Conservation (phyloP, 1,284 basidiomycete genomes). For the Puccinia hordei region DNA sequence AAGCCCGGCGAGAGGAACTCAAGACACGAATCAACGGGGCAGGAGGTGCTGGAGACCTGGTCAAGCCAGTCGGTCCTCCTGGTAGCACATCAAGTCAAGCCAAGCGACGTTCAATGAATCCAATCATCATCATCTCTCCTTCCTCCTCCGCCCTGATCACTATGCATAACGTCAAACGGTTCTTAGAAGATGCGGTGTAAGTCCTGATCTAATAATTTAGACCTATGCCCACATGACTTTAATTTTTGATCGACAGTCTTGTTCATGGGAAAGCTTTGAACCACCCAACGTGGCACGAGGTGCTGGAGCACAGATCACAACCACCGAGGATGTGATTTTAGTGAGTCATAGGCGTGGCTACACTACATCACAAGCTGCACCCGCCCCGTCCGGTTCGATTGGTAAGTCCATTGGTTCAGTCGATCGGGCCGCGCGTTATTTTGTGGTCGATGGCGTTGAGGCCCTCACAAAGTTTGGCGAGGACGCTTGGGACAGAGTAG, state of each 20-base stretch:
- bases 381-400: slow-evolving; percentile 60
- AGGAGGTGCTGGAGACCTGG: slow-evolving; percentile 48
- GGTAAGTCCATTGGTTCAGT: slow-evolving; percentile 63
- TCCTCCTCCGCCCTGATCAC: slow-evolving; percentile 92
- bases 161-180: slow-evolving; percentile 94
- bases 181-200: slow-evolving; percentile 83
- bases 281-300: slow-evolving; percentile 71
- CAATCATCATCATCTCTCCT: slow-evolving; percentile 95
- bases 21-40: slow-evolving; percentile 62
- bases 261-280: slow-evolving; percentile 67
- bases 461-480: slow-evolving; percentile 85
- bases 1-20: slow-evolving; percentile 69
- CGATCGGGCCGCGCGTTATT: slow-evolving; percentile 63
- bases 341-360: slow-evolving; percentile 61
- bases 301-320: slow-evolving; percentile 59
- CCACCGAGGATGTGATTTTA: slow-evolving; percentile 78
- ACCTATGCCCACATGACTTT: background rate
- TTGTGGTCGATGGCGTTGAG: slow-evolving; percentile 88
- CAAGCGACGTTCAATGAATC: slow-evolving; percentile 62
- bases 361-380: background rate
- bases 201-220: slow-evolving; percentile 57
- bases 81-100: slow-evolving; percentile 28
- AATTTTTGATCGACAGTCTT: background rate
- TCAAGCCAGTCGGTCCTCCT: slow-evolving; percentile 28
- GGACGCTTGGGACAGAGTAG: slow-evolving; percentile 91